Evolutionary conservation across 208 protist species (phyloP), one percentile per base, ranked within the genome.

Genomic region (Crithidia sp.): DNA sequence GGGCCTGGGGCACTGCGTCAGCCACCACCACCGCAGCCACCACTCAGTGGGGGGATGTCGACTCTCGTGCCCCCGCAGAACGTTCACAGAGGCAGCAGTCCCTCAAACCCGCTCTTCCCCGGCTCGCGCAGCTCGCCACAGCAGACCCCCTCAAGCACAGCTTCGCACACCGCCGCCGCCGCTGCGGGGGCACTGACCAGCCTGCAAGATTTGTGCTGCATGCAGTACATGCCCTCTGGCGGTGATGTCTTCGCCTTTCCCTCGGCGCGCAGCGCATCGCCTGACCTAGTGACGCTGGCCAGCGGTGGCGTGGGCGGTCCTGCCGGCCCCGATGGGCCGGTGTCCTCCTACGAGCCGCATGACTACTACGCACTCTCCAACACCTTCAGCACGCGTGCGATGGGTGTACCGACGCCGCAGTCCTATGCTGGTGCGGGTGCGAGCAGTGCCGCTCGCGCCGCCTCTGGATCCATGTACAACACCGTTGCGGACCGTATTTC

Each of bases 181-280:
- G 36, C 54, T 2, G 53, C 36, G 3, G 65, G 54, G n/a, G 53
- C 65, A 13, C 65, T 40, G 43, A 14, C 65, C 19, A 70, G 65
- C 28, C 53, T 61, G 65, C 65, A 70, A 12, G 65, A 70, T 28
- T 16, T 70, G 10, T 28, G 52, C 65, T 40, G 39, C 7, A 14
- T 70, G 4, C 39, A 39, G 10, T 61, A 70, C 53, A 59, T 61
- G 54, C 53, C 45, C 12, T 70, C 65, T 16, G 19, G 43, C 41
- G 56, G 13, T 53, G 65, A 70, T 17, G 36, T 70, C 41, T 70
- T 52, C 53, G n/a, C 53, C 53, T 61, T 70, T 17, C 65, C 19
- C 41, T 7, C 54, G 2, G 5, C 36, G 13, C 43, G 12, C 12
- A 61, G 52, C 16, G 65, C 65, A 4, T 70, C 65, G 19, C 52